These are phyloP conservation scores for Tulasnella calospora DNA, from an alignment of 768 basidiomycete genomes.

Conservation along the genomic window DNA sequence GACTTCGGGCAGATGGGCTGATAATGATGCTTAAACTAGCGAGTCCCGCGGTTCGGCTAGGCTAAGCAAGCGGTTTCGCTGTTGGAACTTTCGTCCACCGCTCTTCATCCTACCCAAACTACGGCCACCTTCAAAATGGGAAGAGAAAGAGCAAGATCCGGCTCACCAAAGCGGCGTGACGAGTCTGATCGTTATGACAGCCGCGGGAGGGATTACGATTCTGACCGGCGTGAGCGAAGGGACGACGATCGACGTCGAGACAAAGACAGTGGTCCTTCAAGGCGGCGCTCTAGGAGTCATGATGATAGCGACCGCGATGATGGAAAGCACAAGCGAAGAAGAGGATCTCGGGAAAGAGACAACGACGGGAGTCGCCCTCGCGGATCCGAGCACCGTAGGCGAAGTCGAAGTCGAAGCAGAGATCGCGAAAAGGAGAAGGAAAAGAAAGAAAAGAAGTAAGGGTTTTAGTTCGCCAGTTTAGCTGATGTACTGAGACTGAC, in stretches of 20 bases:
- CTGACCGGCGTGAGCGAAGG: neutral
- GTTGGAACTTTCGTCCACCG: neutral
- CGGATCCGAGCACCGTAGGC: constrained; percentile 32
- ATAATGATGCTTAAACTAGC: too few species aligned
- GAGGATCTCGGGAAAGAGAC: constrained; percentile 30
- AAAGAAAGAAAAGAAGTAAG: constrained; percentile 48
- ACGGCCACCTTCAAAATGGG: neutral
- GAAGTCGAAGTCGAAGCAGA: constrained; percentile 40
- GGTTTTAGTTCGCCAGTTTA: neutral
- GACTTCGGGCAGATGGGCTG: too few species aligned
- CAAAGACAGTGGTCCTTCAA: neutral
- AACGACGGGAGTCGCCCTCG: constrained; percentile 33
- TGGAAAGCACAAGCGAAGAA: constrained; percentile 32
- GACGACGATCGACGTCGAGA: neutral
- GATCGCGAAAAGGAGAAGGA: constrained; percentile 45
- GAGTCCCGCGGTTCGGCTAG: neutral
- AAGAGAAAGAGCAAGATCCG: constrained; percentile 18
- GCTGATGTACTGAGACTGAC: neutral
- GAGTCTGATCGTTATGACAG: constrained; percentile 13
- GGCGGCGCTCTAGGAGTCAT: constrained; percentile 18
- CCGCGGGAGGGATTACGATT: constrained; percentile 5
- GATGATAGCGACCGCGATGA: constrained; percentile 28
- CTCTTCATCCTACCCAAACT: neutral
- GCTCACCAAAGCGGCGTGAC: constrained; percentile 5
- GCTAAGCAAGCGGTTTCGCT: neutral